phyloP scores from a whole-genome alignment of 306 rosid genomes.

The Vigna radiata region DNA sequence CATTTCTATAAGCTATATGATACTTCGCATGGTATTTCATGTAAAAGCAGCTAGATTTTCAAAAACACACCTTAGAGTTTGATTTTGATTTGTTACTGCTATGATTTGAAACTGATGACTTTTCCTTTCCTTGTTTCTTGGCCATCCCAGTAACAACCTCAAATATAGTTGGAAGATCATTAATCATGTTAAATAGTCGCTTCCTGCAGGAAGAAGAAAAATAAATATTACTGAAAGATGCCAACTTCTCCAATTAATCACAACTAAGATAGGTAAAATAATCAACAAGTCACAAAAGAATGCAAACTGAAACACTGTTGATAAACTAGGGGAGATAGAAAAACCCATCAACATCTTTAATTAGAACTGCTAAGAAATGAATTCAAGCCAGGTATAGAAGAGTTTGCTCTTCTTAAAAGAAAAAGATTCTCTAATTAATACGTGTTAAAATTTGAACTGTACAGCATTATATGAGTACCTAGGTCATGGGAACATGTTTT shows the following conservation, averaged over 20 bases:
- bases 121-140: constrained; percentile 81
- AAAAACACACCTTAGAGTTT: constrained; percentile 65
- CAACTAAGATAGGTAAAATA: background rate
- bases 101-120: constrained; percentile 71
- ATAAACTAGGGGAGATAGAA: background rate
- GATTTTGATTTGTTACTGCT: constrained; percentile 74
- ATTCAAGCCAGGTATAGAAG: constrained; percentile 7
- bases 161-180: constrained; percentile 87
- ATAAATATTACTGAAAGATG: constrained; percentile 28
- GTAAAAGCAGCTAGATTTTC: background rate
- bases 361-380: background rate
- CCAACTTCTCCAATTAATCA: constrained; percentile 26
- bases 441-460: background rate
- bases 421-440: background rate
- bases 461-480: background rate
- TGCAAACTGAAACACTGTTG: constrained; percentile 5
- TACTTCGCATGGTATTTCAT: background rate
- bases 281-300: background rate
- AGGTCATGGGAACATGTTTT: background rate
- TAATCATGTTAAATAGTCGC: constrained; percentile 83
- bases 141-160: constrained; percentile 78
- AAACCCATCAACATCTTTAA: background rate
- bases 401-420: background rate
- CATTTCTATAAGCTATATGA: background rate
- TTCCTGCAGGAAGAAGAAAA: constrained; percentile 68